Base-by-base conservation (phyloP, 1,139 yeast species). In the Sugiyamaella japonica region DNA sequence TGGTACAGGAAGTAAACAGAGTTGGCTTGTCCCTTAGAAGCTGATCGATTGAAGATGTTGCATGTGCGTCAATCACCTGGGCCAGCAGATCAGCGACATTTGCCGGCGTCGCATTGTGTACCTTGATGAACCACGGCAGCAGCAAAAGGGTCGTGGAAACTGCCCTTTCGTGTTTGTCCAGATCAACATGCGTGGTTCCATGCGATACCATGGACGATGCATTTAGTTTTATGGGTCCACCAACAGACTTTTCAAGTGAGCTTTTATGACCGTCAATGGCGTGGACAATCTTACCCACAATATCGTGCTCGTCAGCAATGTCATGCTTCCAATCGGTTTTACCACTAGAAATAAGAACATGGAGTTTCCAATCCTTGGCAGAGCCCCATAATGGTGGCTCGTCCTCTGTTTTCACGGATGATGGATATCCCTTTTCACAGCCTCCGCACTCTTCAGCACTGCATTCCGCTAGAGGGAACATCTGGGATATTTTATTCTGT, bases 281-380 rank as follows among this genome's bases (percentile, higher is more conserved):
- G 16, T 50, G 68, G 8, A 86, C 76, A 8, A 72, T 73, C 45
- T 77, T 63, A 48, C 86, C 80, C 36, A 89, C 76, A 0, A 85
- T 76, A 1, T 79, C 77, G 25, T 70, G 57, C 2, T 73, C 79
- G 47, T 81, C 85, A 8, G 79, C 72, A 10, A 96, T 89, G 66
- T 86, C 86, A 59, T 83, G 95, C 6, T 72, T 74, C 98, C 99
- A 93, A 70, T 93, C 96, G 0, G 81, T 69, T 62, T 84, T 83
- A 12, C 95, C 95, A 0, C 97, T 89, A 1, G 96, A 85, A 0
- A 91, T 84, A 16, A 90, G 71, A 32, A 89, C 73, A 62, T 91
- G 97, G 20, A 86, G 66, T 6, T 83, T 85, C 56, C 82, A 83
- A 1, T 86, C 83, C 60, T 79, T 79, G 0, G 95, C 83, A 2